Percentiles rank a stretch among this genome's conserved stretches.
Conservation (phyloP, 164 flowering plant species). For the Aristolochia californica region DNA sequence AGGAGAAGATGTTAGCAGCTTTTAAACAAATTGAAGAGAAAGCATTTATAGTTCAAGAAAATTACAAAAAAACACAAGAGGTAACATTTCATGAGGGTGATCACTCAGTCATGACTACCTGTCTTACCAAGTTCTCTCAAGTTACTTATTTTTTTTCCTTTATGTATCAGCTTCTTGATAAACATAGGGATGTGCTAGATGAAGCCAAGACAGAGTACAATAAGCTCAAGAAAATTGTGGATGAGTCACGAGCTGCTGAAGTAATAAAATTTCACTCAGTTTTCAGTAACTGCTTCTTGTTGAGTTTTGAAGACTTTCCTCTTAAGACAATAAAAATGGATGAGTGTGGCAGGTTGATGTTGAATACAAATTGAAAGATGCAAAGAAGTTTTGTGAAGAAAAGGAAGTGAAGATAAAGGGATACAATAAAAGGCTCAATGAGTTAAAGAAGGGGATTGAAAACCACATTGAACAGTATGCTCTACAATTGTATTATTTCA, state of each 20-base stretch:
- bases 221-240: constrained; percentile 42
- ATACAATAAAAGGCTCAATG: constrained; percentile 64
- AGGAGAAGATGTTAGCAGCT: constrained; percentile 35
- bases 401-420: constrained; percentile 69
- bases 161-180: constrained; percentile 46
- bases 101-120: too few relatives aligned
- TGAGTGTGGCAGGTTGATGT: constrained; percentile 58
- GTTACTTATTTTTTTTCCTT: too few relatives aligned
- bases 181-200: constrained; percentile 67
- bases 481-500: too few relatives aligned
- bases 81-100: too few relatives aligned
- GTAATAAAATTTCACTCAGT: constrained; percentile 20
- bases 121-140: too few relatives aligned
- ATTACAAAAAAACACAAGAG: constrained; percentile 63
- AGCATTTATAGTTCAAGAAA: constrained; percentile 79
- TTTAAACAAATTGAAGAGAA: constrained; percentile 70
- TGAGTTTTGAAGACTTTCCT: too few relatives aligned
- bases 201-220: constrained; percentile 66
- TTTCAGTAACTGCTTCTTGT: background rate
- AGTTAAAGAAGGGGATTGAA: constrained; percentile 41
- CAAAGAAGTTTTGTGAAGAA: constrained; percentile 66
- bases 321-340: too few relatives aligned
- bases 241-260: constrained; percentile 59
- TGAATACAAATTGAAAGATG: constrained; percentile 75
- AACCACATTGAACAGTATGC: constrained; percentile 90